Evolutionary conservation across 495 filamentous ascomycete species (phyloP), one percentile per base, ranked within the genome.

Genomic region (Melanomma pulvis-pyrius): DNA sequence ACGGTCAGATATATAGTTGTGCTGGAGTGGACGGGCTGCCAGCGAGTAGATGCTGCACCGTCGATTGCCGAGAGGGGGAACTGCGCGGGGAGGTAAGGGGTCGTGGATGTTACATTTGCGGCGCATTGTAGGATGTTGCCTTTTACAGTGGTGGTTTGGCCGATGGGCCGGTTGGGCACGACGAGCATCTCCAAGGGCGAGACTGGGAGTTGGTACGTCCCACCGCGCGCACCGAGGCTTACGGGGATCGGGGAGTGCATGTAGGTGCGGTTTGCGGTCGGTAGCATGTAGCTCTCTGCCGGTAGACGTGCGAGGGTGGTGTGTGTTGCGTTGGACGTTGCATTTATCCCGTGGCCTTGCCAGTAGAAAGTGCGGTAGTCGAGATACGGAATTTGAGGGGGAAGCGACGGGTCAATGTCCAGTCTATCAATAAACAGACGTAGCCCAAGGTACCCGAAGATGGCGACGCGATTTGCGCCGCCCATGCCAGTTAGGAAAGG

Each of bases 61-160:
- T 93, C 90, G 26, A 90, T 83, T 0, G 86, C 88, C 0, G 83
- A 81, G 32, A 89, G 78, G 0, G 90, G 89, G 79, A 91, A 90
- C 74, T 93, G 90, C 25, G 90, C 90, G 0, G 85, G 80, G 26
- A 82, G 76, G 73, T 84, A 88, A 0, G 67, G 68, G 51, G 81
- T 69, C 0, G 71, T 59, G 0, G 86, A 86, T 28, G 69, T 67
- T 13, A 83, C 82, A 22, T 49, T 22, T 1, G 85, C 79, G 19
- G 79, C 79, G 76, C 89, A 92, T 78, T 93, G 90, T 0, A 85
- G 79, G 24, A 90, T 80, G 69, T 93, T 91, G 8, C 81, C 82
- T 0, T 75, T 54, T 2, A 86, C 74, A 1, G 86, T 86, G 30
- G 63, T 41, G 49, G 55, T 74, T 22, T 71, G 41, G 61, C 71